Conservation (phyloP, 2,329 filamentous ascomycete genomes). For the Colletotrichum australisinense region DNA sequence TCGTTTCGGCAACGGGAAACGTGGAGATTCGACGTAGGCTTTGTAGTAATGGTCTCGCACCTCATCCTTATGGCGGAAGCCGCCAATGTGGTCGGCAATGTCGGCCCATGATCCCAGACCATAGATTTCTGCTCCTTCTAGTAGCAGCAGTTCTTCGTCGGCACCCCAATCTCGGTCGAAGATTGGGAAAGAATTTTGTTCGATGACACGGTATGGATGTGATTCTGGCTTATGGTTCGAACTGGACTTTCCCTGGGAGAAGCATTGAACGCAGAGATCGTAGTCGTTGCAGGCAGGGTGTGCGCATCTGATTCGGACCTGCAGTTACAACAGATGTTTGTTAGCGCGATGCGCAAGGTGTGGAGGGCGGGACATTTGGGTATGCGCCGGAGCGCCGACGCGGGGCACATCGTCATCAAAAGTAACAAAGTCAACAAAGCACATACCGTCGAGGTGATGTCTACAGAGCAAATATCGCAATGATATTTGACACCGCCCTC, state of each 20-base stretch:
- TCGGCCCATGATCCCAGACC: constrained; percentile 97
- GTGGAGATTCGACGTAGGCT: constrained; percentile 85
- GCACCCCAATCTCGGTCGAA: constrained; percentile 96
- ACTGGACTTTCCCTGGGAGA: constrained; percentile 82
- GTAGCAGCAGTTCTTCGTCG: constrained; percentile 91
- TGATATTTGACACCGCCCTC: constrained; percentile 95
- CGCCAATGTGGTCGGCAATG: constrained; percentile 97
- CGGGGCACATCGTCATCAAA: constrained; percentile 4
- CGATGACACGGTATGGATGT: constrained; percentile 92
- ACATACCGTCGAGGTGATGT: constrained; percentile 95
- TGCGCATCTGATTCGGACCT: constrained; percentile 96
- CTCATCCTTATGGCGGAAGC: constrained; percentile 93
- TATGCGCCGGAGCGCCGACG: constrained; percentile 12
- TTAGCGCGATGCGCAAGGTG: constrained; percentile 16
- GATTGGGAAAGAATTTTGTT: constrained; percentile 98
- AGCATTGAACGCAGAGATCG: constrained; percentile 96
- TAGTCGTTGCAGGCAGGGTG: constrained; percentile 88
- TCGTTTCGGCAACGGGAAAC: constrained; percentile 87
- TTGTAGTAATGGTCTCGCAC: constrained; percentile 93
- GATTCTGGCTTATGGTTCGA: constrained; percentile 88
- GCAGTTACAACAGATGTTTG: constrained; percentile 48
- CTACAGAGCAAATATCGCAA: constrained; percentile 95
- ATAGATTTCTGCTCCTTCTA: constrained; percentile 96
- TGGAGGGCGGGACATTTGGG: not conserved
- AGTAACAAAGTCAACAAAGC: constrained; percentile 9